Evolutionary conservation across 768 basidiomycete species (phyloP).

Genomic region (Symmetrospora coprosmae): DNA sequence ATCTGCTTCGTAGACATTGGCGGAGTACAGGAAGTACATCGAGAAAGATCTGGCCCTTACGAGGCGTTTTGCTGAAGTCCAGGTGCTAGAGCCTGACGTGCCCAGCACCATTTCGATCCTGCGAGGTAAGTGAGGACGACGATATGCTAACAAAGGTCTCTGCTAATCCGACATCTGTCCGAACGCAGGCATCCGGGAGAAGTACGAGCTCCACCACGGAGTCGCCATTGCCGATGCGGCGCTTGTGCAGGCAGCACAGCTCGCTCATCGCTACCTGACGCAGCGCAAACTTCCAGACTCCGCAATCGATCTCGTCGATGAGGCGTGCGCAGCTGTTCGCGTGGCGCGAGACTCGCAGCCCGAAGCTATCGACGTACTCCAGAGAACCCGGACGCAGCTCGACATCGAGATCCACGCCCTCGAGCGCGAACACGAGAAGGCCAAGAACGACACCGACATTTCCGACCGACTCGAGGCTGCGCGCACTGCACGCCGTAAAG

Average conservation of each 20-base stretch:
- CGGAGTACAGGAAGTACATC: slow-evolving; percentile 83
- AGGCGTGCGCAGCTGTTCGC: slow-evolving; percentile 74
- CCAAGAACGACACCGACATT: slow-evolving; percentile 54
- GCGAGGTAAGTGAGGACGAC: slow-evolving; percentile 81
- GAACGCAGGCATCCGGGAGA: slow-evolving; percentile 47
- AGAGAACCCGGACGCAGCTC: slow-evolving; percentile 73
- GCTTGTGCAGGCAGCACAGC: slow-evolving; percentile 71
- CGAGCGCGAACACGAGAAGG: slow-evolving; percentile 72
- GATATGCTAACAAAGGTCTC: slow-evolving; percentile 65
- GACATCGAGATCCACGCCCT: slow-evolving; percentile 91
- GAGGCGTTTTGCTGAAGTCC: slow-evolving; percentile 41
- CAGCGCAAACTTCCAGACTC: slow-evolving; percentile 40
- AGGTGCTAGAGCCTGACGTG: slow-evolving; percentile 80
- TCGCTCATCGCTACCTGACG: slow-evolving; percentile 79
- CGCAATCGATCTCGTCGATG: slow-evolving; percentile 64
- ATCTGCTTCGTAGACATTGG: slow-evolving; percentile 81
- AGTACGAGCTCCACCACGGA: slow-evolving; percentile 62
- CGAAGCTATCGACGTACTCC: slow-evolving; percentile 79
- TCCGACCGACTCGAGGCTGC: slow-evolving; percentile 69
- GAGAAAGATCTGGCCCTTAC: slow-evolving; percentile 57
- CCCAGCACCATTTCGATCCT: slow-evolving; percentile 82
- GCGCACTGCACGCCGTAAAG: slow-evolving; percentile 57
- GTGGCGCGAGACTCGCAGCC: slow-evolving; percentile 89
- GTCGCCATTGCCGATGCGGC: slow-evolving; percentile 78
- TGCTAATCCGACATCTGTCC: slow-evolving; percentile 52